Evolutionary conservation across 2,329 filamentous ascomycete genomes (phyloP), one percentile per base, ranked within the genome.

Genomic region (Parafenestella ontariensis): DNA sequence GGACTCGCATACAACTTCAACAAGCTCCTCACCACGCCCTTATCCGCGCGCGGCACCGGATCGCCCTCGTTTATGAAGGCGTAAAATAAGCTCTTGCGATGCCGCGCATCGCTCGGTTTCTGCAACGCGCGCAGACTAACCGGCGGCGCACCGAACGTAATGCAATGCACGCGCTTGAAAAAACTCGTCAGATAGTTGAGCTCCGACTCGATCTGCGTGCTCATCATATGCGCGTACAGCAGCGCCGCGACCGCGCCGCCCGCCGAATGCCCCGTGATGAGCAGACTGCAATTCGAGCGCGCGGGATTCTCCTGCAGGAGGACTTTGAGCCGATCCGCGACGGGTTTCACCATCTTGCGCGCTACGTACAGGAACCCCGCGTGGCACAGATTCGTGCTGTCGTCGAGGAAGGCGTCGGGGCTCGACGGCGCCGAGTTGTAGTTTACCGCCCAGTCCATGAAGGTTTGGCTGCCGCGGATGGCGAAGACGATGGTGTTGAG

Each of bases 361-460:
- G 92, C 91, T 1, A 91, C 89, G 11, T 84, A 83, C 0, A 96
- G 80, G 63, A 96, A 96, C 0, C 92, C 92, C 0, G 89, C 82
- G 70, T 96, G 92, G 70, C 91, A 95, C 13, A 88, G 80, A 68
- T 96, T 96, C 15, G 85, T 86, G 0, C 82, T 74, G 63, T 96
- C 91, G 67, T 96, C 91, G 23, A 96, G 80, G 70, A 96, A 95
- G 1, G 84, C 85, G 0, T 69, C 71, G 0, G 92, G 90, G 1
- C 86, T 81, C 0, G 83, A 80, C 0, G 91, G 91, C 0, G 83
- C 85, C 1, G 85, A 85, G 45, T 90, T 86, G 49, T 95, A 82
- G 72, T 96, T 96, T 41, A 95, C 89, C 1, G 89, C 85, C 92
- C 92, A 96, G 76, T 96, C 92, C 79, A 90, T 87, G 64, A 95